Percentiles rank a stretch among this genome's conserved stretches.
Conservation (phyloP, 177 flowering plant genomes). For the Tripterygium wilfordii region DNA sequence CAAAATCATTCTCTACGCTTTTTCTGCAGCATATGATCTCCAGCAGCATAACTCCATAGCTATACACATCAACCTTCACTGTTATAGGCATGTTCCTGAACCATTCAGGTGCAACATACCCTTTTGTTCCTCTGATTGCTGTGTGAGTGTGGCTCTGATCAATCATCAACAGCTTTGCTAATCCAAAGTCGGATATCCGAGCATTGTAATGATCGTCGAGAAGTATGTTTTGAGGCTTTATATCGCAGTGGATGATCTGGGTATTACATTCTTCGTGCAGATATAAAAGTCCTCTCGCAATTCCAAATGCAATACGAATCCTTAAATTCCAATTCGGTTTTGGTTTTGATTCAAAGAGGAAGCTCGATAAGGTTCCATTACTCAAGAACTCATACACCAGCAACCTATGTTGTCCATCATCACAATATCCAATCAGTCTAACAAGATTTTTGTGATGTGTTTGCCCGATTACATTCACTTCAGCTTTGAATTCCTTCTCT, state of each 20-base stretch:
- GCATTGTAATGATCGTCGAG: conserved; percentile 36
- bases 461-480: conserved; percentile 35
- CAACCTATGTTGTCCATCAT: conserved; percentile 31
- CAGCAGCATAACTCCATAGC: conserved; percentile 44
- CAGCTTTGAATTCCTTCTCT: conserved; percentile 41
- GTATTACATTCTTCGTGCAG: conserved; percentile 46
- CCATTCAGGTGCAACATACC: conserved; percentile 58
- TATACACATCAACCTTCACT: conserved; percentile 42
- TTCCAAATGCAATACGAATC: conserved; percentile 24
- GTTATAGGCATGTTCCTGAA: conserved; percentile 32
- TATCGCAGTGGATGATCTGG: conserved; percentile 51
- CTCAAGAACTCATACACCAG: conserved; percentile 49
- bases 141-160: conserved; percentile 36
- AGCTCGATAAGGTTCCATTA: conserved; percentile 38
- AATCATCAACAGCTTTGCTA: conserved; percentile 38
- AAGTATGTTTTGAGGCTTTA: too few relatives aligned
- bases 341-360: conserved; percentile 26
- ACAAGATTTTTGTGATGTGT: conserved; percentile 58
- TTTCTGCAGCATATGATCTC: conserved; percentile 42
- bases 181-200: conserved; percentile 46
- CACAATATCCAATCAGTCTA: conserved; percentile 38
- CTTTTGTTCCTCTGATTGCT: conserved; percentile 42
- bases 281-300: conserved; percentile 37
- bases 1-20: conserved; percentile 10
- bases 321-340: conserved; percentile 40